These are phyloP conservation scores for Eucalyptus tenuipes DNA, from an alignment of 345 rosid genomes.

Conservation along the genomic window DNA sequence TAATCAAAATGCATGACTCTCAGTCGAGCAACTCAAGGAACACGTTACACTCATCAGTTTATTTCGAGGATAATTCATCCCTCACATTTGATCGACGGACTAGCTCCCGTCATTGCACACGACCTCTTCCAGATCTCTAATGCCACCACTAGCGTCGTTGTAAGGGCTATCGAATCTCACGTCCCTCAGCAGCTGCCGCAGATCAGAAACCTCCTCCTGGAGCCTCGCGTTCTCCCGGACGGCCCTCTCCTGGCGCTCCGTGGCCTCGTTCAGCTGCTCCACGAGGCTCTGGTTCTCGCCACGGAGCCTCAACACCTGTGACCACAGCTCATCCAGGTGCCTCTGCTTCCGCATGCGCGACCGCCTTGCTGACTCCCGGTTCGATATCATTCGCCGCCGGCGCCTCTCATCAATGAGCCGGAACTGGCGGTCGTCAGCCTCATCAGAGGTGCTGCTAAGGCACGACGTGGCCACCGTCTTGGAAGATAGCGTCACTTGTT, in stretches of 20 bases:
- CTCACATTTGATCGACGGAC: neutral
- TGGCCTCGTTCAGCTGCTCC: conserved; percentile 52
- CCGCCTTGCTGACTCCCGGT: conserved; percentile 93
- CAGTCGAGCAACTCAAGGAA: neutral
- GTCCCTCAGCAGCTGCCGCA: conserved; percentile 54
- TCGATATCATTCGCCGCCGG: conserved; percentile 89
- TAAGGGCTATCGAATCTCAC: neutral
- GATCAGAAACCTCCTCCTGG: conserved; percentile 71
- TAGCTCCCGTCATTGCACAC: neutral
- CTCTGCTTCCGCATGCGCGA: conserved; percentile 94
- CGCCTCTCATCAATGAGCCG: conserved; percentile 72
- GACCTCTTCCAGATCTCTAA: neutral
- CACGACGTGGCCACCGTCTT: conserved; percentile 12
- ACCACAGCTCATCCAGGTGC: conserved; percentile 92
- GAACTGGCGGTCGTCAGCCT: conserved; percentile 49
- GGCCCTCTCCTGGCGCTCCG: conserved; percentile 50
- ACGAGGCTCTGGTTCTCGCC: conserved; percentile 58
- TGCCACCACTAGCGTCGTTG: neutral
- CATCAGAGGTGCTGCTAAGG: conserved; percentile 74
- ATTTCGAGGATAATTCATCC: neutral
- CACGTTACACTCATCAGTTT: neutral
- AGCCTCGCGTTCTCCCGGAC: conserved; percentile 68
- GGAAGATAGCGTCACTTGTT: conserved; percentile 17
- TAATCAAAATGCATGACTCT: neutral
- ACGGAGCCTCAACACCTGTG: conserved; percentile 69